Percentiles rank a stretch among this genome's conserved stretches.
Evolutionary conservation across 306 rosid genomes (phyloP).

Genomic region (Trichosanthes cucumerina): DNA sequence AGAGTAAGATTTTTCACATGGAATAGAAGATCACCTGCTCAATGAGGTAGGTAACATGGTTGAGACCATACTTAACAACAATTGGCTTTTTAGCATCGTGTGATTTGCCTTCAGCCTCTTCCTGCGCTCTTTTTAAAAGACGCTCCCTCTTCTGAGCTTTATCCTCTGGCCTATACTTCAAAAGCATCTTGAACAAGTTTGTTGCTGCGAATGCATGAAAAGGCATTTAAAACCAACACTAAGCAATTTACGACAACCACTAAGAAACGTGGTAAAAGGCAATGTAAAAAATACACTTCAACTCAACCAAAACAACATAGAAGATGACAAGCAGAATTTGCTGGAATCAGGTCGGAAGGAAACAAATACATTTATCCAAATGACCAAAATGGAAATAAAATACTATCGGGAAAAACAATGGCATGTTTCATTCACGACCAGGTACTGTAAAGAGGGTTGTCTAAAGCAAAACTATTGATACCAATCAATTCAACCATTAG

Average conservation of each 20-base stretch:
- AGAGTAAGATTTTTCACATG: neutral
- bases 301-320: neutral
- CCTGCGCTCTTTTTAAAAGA: conserved; percentile 60
- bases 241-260: neutral
- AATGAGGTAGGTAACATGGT: conserved; percentile 69
- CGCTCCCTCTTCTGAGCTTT: conserved; percentile 66
- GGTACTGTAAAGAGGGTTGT: neutral
- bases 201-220: conserved; percentile 33
- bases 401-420: neutral
- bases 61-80: conserved; percentile 66
- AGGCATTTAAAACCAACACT: neutral
- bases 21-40: conserved; percentile 38
- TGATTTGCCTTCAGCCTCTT: conserved; percentile 57
- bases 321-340: neutral
- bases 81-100: conserved; percentile 59
- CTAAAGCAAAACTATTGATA: neutral
- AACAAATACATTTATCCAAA: neutral
- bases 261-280: neutral
- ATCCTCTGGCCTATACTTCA: conserved; percentile 74
- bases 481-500: neutral
- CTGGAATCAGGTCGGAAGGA: neutral
- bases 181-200: conserved; percentile 57
- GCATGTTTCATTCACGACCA: neutral
- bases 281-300: neutral
- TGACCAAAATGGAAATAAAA: neutral